These are phyloP conservation scores for Papiliotrema nemorosa DNA, from an alignment of 1,284 basidiomycete genomes.

Conservation along the genomic window DNA sequence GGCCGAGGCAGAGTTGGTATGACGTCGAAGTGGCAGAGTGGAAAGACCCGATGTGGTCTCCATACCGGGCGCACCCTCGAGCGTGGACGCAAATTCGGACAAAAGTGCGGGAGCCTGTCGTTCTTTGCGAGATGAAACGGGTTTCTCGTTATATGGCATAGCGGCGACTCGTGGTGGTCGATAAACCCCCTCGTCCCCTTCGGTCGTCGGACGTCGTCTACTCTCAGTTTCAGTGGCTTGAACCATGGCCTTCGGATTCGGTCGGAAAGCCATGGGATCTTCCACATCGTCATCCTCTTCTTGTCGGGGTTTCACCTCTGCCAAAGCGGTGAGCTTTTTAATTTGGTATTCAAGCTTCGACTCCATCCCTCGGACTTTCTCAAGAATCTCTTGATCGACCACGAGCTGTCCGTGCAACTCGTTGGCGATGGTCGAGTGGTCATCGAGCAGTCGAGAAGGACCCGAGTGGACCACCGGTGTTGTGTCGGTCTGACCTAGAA, in stretches of 20 bases:
- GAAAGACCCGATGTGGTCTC: conserved; percentile 75
- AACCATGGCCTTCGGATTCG: conserved; percentile 62
- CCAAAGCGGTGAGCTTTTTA: conserved; percentile 80
- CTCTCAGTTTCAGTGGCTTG: not conserved
- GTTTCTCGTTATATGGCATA: conserved; percentile 73
- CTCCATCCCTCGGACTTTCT: conserved; percentile 62
- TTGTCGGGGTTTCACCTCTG: conserved; percentile 51
- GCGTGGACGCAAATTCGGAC: conserved; percentile 57
- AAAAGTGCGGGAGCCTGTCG: conserved; percentile 71
- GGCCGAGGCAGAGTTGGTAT: conserved; percentile 41
- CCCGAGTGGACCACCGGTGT: too few species aligned
- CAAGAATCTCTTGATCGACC: conserved; percentile 51
- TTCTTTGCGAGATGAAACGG: conserved; percentile 46
- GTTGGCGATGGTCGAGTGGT: conserved; percentile 8
- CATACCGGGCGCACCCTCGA: conserved; percentile 57
- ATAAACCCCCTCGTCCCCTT: conserved; percentile 60
- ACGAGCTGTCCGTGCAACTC: conserved; percentile 38
- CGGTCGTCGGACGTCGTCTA: not conserved
- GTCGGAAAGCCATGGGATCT: conserved; percentile 88
- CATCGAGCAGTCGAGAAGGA: not conserved
- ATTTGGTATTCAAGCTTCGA: conserved; percentile 89
- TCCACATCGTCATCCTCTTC: conserved; percentile 51
- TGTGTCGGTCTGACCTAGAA: conserved; percentile 2
- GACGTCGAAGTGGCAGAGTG: conserved; percentile 37
- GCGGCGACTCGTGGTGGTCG: conserved; percentile 89